Conservation (phyloP, 345 rosid genomes). For the Conringia planisiliqua region DNA sequence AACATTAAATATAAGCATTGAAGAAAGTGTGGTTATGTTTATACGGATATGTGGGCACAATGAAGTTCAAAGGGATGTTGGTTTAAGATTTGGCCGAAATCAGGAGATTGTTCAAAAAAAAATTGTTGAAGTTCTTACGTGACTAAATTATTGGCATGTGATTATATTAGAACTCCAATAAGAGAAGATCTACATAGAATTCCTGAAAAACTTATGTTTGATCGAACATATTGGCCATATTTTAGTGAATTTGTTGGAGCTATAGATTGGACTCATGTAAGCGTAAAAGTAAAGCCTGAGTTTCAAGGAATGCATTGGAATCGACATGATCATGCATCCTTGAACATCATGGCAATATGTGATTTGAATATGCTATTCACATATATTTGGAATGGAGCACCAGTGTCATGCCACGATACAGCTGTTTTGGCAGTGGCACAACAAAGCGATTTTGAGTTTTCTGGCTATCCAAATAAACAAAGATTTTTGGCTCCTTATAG, state of each 20-base stretch:
- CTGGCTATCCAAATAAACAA: not conserved
- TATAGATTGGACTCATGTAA: too few relatives aligned
- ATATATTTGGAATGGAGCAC: too few relatives aligned
- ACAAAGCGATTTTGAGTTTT: too few relatives aligned
- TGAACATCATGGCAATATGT: too few relatives aligned
- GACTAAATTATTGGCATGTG: not conserved
- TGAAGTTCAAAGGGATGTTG: not conserved
- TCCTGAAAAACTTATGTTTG: not conserved
- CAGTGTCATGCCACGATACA: too few relatives aligned
- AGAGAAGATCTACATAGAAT: not conserved
- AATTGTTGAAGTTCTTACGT: not conserved
- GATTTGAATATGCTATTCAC: too few relatives aligned
- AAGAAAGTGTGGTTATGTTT: not conserved
- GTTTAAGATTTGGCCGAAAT: not conserved
- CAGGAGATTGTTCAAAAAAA: not conserved
- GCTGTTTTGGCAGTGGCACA: too few relatives aligned
- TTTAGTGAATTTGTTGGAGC: not conserved
- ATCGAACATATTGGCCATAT: not conserved
- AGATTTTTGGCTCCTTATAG: not conserved
- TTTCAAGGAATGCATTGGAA: too few relatives aligned
- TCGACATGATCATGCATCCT: too few relatives aligned
- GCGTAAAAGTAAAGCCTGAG: too few relatives aligned
- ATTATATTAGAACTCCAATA: not conserved
- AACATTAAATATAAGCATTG: not conserved
- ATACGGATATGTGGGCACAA: not conserved